A percentile compares a stretch with the other conserved stretches of the same genome.
phyloP scores from a whole-genome alignment of 2,329 filamentous ascomycete genomes.

The Rhinocladiella similis region DNA sequence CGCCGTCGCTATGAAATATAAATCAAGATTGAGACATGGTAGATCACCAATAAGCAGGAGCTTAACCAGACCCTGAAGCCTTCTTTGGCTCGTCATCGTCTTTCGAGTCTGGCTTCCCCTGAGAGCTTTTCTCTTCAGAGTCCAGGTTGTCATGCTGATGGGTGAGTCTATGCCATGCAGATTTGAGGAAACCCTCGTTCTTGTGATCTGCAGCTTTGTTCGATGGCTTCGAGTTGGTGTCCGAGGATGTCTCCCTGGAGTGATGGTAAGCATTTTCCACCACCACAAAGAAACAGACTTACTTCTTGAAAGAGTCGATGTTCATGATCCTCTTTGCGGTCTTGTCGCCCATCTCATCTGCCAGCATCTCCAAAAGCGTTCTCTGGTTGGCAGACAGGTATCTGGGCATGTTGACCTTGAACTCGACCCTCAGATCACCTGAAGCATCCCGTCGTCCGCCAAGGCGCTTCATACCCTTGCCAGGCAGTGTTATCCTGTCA shows the following conservation, averaged over 20 bases:
- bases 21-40: constrained; percentile 5
- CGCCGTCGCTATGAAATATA: constrained; percentile 26
- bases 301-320: constrained; percentile 57
- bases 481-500: constrained; percentile 82
- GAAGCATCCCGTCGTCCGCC: constrained; percentile 64
- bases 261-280: constrained; percentile 11
- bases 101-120: constrained; percentile 26
- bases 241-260: constrained; percentile 14
- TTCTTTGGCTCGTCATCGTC: constrained; percentile 41
- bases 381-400: constrained; percentile 89
- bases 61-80: constrained; percentile 39
- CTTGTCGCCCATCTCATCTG: constrained; percentile 93
- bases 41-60: background rate
- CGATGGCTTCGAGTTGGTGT: constrained; percentile 23
- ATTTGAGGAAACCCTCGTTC: constrained; percentile 88
- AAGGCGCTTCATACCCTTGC: constrained; percentile 93
- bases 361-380: constrained; percentile 90
- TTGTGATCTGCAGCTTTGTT: constrained; percentile 54
- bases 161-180: constrained; percentile 89
- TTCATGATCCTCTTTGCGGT: constrained; percentile 93
- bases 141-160: constrained; percentile 57
- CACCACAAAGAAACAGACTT: constrained; percentile 35
- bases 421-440: constrained; percentile 90
- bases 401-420: constrained; percentile 93
- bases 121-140: constrained; percentile 33